Evolutionary conservation across 2,329 filamentous ascomycete species (phyloP), one percentile per base, ranked within the genome.

Genomic region (Neoscytalidium dimidiatum): DNA sequence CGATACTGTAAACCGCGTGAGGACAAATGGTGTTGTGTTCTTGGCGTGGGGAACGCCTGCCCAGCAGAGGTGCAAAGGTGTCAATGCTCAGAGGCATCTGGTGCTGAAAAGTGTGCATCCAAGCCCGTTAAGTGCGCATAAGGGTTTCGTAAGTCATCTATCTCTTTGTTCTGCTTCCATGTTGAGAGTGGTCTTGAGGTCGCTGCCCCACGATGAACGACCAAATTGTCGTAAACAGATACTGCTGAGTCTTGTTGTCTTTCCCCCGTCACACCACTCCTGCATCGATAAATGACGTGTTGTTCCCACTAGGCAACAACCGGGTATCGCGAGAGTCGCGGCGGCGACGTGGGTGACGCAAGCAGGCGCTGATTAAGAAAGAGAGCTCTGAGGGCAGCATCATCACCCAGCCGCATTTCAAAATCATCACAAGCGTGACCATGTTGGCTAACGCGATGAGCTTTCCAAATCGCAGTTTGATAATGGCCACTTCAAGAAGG

Each of bases 1-100:
- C 68, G 93, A 98, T 69, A 85, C 91, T 0, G 92, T 98, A 1
- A 91, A 91, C 0, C 87, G 89, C 73, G 88, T 90, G 70, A 86
- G 93, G 49, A 88, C 86, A 0, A 83, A 85, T 29, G 95, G 95
- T 1, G 94, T 99, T 1, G 95, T 97, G 4, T 99, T 97, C 75
- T 81, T 99, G 77, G 94, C 94, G 0, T 99, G 95, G 95, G 95
- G 95, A 17, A 88, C 83, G 5, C 92, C 92, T 1, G 95, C 95
- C 0, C 90, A 89, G 64, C 91, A 92, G 80, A 83, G 94, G 64
- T 92, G 96, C 23, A 80, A 84, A 46, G 90, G 88, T 70, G 84
- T 98, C 61, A 90, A 95, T 73, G 82, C 79, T 58, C 83, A 86
- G 68, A 89, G 85, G 71, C 94, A 99, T 80, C 84, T 92, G 51